Evolutionary conservation across 73 alveolate species (phyloP).

Genomic region (Uronychia binucleata): DNA sequence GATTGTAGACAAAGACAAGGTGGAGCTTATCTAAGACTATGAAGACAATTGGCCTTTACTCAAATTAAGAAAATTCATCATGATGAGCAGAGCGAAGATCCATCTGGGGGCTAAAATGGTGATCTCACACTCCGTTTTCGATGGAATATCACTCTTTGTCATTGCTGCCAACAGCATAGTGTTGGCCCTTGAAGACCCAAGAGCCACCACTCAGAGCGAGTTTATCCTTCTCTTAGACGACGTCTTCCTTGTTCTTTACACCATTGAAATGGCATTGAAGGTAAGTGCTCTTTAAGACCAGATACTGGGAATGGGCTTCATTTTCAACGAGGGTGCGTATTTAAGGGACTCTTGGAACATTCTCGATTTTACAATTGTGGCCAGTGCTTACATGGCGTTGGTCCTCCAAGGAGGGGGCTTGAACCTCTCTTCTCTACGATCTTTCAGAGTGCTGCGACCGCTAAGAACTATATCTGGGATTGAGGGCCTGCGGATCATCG

Average conservation of each 20-base stretch:
- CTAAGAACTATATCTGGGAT: conserved; percentile 95
- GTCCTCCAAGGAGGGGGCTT: conserved; percentile 54
- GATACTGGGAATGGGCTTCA: conserved; percentile 67
- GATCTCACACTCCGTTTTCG: conserved; percentile 33
- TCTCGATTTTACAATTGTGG: conserved; percentile 77
- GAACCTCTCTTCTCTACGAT: conserved; percentile 85
- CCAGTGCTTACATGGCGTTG: conserved; percentile 74
- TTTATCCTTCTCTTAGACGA: conserved; percentile 13
- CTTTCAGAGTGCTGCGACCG: conserved; percentile 96
- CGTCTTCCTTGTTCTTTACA: conserved; percentile 45
- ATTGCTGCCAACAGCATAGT: conserved; percentile 64
- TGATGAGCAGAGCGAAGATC: conserved; percentile 19
- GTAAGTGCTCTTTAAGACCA: neutral
- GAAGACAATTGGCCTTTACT: conserved; percentile 49
- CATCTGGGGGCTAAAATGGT: conserved; percentile 23
- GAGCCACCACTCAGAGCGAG: conserved; percentile 30
- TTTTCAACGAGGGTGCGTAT: conserved; percentile 71
- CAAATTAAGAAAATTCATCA: conserved; percentile 22
- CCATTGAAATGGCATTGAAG: conserved; percentile 63
- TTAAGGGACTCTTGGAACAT: conserved; percentile 88
- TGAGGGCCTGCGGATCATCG: conserved; percentile 92
- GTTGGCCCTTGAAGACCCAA: conserved; percentile 88
- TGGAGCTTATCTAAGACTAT: conserved; percentile 22
- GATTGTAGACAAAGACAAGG: conserved; percentile 37
- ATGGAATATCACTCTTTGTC: conserved; percentile 45